Percentiles rank a stretch among this genome's conserved stretches.
phyloP scores from a whole-genome alignment of 176 grass and related monocot genomes.

The Juncus inflexus region DNA sequence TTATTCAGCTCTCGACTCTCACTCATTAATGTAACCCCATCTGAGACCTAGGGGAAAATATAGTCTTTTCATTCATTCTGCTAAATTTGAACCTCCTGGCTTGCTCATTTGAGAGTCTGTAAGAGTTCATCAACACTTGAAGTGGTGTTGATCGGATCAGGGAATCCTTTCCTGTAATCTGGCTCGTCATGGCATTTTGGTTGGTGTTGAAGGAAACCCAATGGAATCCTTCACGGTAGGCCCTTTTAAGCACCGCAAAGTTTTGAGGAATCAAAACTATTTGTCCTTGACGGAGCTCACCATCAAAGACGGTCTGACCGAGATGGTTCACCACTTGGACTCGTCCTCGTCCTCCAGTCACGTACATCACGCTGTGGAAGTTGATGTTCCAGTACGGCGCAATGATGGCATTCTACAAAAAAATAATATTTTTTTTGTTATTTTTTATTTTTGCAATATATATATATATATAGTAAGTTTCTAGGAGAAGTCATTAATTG shows the following conservation, averaged over 20 bases:
- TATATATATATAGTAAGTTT: not conserved
- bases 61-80: not conserved
- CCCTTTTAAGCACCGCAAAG: slow-evolving; percentile 2
- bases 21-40: not conserved
- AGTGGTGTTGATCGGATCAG: not conserved
- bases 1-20: not conserved
- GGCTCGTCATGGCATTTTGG: not conserved
- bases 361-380: slow-evolving; percentile 26
- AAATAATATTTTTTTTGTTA: not conserved
- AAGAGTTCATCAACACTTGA: slow-evolving; percentile 17
- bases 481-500: not conserved
- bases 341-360: slow-evolving; percentile 7
- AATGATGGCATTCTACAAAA: slow-evolving; percentile 3
- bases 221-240: slow-evolving; percentile 6
- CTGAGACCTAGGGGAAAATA: not conserved
- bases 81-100: slow-evolving; percentile 12
- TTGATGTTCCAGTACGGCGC: slow-evolving; percentile 27
- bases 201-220: slow-evolving; percentile 30
- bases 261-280: slow-evolving; percentile 26
- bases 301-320: slow-evolving; percentile 7
- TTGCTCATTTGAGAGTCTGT: slow-evolving; percentile 19
- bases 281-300: not conserved
- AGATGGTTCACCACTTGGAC: slow-evolving; percentile 2
- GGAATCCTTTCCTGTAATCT: slow-evolving; percentile 9
- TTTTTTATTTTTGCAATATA: not conserved